These are phyloP conservation scores for Ceratocystis papillata DNA, from an alignment of 2,329 filamentous ascomycete genomes.

Conservation along the genomic window DNA sequence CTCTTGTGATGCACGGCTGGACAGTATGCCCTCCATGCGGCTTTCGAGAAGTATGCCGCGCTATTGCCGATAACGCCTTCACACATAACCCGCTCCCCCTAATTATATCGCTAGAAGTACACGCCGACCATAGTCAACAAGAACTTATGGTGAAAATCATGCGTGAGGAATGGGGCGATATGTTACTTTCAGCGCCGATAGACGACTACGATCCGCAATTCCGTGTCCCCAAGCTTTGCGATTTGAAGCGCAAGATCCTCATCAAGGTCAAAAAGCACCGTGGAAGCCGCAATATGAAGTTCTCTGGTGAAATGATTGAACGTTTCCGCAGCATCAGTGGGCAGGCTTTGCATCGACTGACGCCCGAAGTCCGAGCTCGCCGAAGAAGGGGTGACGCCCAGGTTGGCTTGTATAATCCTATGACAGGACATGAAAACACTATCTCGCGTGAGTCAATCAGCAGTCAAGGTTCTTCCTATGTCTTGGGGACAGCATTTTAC, in stretches of 20 bases:
- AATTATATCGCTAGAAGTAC: conserved; percentile 87
- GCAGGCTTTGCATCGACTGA: conserved; percentile 28
- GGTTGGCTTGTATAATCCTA: conserved; percentile 18
- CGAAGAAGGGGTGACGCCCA: conserved; percentile 7
- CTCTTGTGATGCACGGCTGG: conserved; percentile 70
- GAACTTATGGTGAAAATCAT: conserved; percentile 90
- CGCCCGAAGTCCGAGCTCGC: conserved; percentile 16
- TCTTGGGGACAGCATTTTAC: background rate
- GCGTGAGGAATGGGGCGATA: conserved; percentile 70
- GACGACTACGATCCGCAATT: conserved; percentile 43
- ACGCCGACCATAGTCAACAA: conserved; percentile 72
- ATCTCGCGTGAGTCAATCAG: conserved; percentile 11
- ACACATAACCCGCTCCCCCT: conserved; percentile 63
- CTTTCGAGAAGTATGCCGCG: conserved; percentile 76
- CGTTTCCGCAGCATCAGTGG: conserved; percentile 29
- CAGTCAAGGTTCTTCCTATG: background rate
- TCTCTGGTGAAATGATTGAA: conserved; percentile 28
- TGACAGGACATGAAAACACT: background rate
- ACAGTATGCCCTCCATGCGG: conserved; percentile 77
- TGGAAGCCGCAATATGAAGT: conserved; percentile 27
- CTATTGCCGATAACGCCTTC: conserved; percentile 71
- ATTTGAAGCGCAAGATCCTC: conserved; percentile 68
- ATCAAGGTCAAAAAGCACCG: conserved; percentile 63
- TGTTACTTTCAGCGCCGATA: conserved; percentile 53
- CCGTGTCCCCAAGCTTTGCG: conserved; percentile 56